Evolutionary conservation across 2,329 filamentous ascomycete species (phyloP).

Genomic region (Harringtonia lauricola): DNA sequence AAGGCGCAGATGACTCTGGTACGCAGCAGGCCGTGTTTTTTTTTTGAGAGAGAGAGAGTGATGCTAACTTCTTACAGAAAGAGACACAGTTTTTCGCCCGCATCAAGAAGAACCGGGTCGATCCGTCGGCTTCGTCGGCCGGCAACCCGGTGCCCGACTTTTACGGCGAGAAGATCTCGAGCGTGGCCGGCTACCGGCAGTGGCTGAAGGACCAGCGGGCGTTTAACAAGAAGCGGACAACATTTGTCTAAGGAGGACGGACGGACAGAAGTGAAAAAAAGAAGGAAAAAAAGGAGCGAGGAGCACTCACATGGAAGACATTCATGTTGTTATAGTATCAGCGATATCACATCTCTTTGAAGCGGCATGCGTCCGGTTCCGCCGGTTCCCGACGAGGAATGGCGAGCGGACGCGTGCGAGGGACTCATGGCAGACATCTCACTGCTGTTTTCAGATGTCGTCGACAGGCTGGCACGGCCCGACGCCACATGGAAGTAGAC

Average conservation of each 20-base stretch:
- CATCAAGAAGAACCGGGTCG: conserved; percentile 85
- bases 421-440: no score
- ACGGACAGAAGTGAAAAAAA: neutral
- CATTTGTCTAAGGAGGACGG: conserved; percentile 42
- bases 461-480: no score
- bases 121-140: conserved; percentile 79
- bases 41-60: neutral
- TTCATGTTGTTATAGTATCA: neutral
- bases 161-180: conserved; percentile 96
- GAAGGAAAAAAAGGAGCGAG: neutral
- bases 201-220: conserved; percentile 97
- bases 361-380: neutral
- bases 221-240: conserved; percentile 82
- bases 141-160: conserved; percentile 94
- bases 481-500: no score
- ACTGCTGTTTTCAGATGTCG: no score
- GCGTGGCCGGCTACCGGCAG: conserved; percentile 78
- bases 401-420: no score
- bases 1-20: conserved; percentile 62
- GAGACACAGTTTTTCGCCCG: conserved; percentile 88
- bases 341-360: neutral
- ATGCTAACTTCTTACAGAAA: conserved; percentile 48
- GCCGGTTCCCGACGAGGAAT: neutral
- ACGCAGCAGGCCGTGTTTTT: conserved; percentile 19
- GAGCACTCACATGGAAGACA: neutral